These are phyloP conservation scores for Yamadazyma sp. DNA, from an alignment of 805 yeast species.

Conservation along the genomic window DNA sequence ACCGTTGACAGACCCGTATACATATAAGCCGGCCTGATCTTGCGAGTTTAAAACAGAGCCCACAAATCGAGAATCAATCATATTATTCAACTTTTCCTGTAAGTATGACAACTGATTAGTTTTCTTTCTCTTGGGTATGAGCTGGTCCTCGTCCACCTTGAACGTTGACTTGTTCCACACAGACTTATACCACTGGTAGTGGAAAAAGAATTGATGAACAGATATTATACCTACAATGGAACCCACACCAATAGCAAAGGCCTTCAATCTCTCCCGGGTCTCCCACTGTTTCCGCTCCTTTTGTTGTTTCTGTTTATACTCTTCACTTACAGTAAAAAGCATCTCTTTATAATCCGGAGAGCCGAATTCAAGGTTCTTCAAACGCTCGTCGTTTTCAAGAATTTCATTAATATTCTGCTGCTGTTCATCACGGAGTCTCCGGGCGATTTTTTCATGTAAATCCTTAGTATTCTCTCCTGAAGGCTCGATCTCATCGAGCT, in stretches of 20 bases:
- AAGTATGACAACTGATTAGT: slow-evolving; percentile 25
- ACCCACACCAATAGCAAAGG: slow-evolving; percentile 41
- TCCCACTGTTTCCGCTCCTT: slow-evolving; percentile 34
- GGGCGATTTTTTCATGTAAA: slow-evolving; percentile 11
- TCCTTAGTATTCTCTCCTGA: slow-evolving; percentile 9
- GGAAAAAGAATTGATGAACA: slow-evolving; percentile 41
- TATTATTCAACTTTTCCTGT: slow-evolving; percentile 25
- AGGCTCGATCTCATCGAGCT: slow-evolving; percentile 10
- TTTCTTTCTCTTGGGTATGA: slow-evolving; percentile 29
- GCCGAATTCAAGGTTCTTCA: slow-evolving; percentile 26
- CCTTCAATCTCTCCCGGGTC: slow-evolving; percentile 44
- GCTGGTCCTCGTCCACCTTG: slow-evolving; percentile 24
- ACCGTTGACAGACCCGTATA: slow-evolving; percentile 35
- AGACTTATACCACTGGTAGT: slow-evolving; percentile 42
- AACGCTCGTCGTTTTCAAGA: slow-evolving; percentile 33
- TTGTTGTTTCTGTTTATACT: slow-evolving; percentile 24
- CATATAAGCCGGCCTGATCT: slow-evolving; percentile 33
- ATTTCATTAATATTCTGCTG: slow-evolving; percentile 20
- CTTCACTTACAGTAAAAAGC: slow-evolving; percentile 28
- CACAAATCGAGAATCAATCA: slow-evolving; percentile 23
- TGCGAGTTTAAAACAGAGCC: slow-evolving; percentile 23
- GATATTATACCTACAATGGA: slow-evolving; percentile 40
- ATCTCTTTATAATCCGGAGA: slow-evolving; percentile 39
- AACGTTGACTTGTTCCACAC: slow-evolving; percentile 32
- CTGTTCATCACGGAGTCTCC: slow-evolving; percentile 18